Conservation (phyloP, 1,284 basidiomycete genomes). For the Cryptococcus sp. region DNA sequence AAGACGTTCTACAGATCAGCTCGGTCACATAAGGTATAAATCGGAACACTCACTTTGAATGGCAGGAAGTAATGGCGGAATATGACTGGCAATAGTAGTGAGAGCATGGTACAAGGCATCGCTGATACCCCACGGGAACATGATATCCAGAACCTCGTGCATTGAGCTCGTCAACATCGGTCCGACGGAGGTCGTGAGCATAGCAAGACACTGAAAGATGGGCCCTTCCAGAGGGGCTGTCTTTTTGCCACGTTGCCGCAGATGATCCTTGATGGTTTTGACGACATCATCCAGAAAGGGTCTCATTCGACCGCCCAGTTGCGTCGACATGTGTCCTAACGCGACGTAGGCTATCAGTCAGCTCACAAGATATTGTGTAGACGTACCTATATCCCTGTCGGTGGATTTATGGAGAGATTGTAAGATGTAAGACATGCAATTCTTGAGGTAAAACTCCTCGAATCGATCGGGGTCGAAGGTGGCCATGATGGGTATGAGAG, state of each 20-base stretch:
- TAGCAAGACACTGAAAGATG: conserved; percentile 96
- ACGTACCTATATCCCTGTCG: conserved; percentile 78
- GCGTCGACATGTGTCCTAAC: conserved; percentile 89
- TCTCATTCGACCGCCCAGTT: conserved; percentile 92
- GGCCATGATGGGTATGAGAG: conserved; percentile 88
- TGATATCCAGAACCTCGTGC: conserved; percentile 93
- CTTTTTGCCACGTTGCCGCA: conserved; percentile 84
- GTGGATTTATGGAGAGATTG: conserved; percentile 82
- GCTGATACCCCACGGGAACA: conserved; percentile 92
- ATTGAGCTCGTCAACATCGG: conserved; percentile 92
- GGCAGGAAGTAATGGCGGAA: conserved; percentile 83
- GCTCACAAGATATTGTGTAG: conserved; percentile 21
- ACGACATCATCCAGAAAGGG: conserved; percentile 92
- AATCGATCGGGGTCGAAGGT: conserved; percentile 90
- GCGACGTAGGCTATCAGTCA: conserved; percentile 75
- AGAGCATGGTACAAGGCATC: conserved; percentile 84
- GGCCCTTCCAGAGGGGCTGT: conserved; percentile 90
- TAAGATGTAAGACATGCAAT: conserved; percentile 84
- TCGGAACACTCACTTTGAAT: conserved; percentile 68
- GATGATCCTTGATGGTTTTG: conserved; percentile 79
- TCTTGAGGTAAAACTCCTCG: conserved; percentile 79
- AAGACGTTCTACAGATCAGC: conserved; percentile 62
- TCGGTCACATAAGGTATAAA: conserved; percentile 9
- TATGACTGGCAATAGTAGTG: conserved; percentile 78
- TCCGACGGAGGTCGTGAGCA: conserved; percentile 92